Evolutionary conservation across 768 basidiomycete genomes (phyloP), one percentile per base, ranked within the genome.

Genomic region (Imleria badia): DNA sequence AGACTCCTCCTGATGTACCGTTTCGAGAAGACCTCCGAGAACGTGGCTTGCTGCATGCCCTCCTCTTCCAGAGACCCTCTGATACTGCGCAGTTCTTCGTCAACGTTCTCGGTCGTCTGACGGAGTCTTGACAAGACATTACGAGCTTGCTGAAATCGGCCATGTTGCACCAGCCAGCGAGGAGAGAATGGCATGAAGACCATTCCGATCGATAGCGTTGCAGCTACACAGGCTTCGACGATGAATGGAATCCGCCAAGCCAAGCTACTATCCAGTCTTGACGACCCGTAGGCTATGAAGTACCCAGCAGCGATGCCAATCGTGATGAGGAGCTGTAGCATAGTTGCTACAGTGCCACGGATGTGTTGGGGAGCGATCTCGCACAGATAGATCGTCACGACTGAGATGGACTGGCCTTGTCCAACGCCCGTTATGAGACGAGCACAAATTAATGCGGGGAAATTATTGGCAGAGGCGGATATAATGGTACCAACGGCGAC

Each of bases 361-460:
- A 76, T 69, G 34, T 67, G 61, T 10, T 71, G 62, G 2, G 78
- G 77, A n/a, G 77, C 71, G 20, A 77, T 75, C 58, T 80, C 77
- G 51, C 72, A 70, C 1, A 70, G 63, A 48, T 75, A 75, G 31
- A 73, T 71, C 1, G 75, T 77, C 48, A 74, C 68, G 8, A 76
- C 71, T 2, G 75, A 75, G 40, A 78, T 67, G 58, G 76, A 77
- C 13, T 80, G 63, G 14, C 79, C 79, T 58, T 80, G 73, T n/a
- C 76, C 77, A 1, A 75, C 56, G 0, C 80, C 81, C 2, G 78
- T 74, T 43, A 81, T 63, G 19, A 77, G 72, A 12, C 80, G 68
- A 1, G 76, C 81, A 23, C 76, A 64, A 29, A 81, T 70, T 29
- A 82, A 65, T 52, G 73, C 62, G 13, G 68, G 58, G 9, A 81